These are phyloP conservation scores for Microascus cirrosus DNA, from an alignment of 2,329 filamentous ascomycete genomes.

Conservation along the genomic window DNA sequence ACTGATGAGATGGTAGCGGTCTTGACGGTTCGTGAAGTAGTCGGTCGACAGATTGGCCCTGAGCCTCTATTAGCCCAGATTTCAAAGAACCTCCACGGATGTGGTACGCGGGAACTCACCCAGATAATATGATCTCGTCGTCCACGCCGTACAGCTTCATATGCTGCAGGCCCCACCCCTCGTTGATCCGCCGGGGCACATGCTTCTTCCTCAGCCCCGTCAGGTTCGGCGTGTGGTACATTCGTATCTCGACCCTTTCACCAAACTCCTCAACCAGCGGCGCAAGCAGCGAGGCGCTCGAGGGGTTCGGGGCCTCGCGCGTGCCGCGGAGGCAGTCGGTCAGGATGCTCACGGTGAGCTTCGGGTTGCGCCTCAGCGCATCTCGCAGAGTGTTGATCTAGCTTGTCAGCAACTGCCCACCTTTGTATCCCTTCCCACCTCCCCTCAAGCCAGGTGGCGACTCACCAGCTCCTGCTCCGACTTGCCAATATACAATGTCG, in stretches of 20 bases:
- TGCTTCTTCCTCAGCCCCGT: slow-evolving; percentile 75
- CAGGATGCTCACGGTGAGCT: slow-evolving; percentile 74
- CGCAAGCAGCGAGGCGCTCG: slow-evolving; percentile 78
- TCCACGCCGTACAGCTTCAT: slow-evolving; percentile 98
- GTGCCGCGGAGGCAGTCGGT: slow-evolving; percentile 89
- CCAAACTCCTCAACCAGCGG: slow-evolving; percentile 81
- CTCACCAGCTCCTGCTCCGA: slow-evolving; percentile 73
- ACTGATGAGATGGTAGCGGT: slow-evolving; percentile 85
- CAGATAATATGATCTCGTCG: slow-evolving; percentile 89
- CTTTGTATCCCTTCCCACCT: not conserved
- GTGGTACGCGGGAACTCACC: slow-evolving; percentile 33
- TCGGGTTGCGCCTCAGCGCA: slow-evolving; percentile 62
- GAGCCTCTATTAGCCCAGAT: not conserved
- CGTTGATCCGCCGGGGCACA: slow-evolving; percentile 84
- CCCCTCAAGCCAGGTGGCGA: not conserved
- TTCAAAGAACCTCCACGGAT: not conserved
- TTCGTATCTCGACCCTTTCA: slow-evolving; percentile 75
- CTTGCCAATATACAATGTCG: slow-evolving; percentile 95
- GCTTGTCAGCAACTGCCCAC: not conserved
- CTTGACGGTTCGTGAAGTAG: slow-evolving; percentile 93
- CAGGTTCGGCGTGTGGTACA: slow-evolving; percentile 97
- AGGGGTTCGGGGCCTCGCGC: slow-evolving; percentile 74
- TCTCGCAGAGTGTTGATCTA: slow-evolving; percentile 66
- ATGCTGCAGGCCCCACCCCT: slow-evolving; percentile 96
- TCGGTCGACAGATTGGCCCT: slow-evolving; percentile 80